phyloP scores from a whole-genome alignment of 495 filamentous ascomycete genomes.

The Penicillium pancosmium region DNA sequence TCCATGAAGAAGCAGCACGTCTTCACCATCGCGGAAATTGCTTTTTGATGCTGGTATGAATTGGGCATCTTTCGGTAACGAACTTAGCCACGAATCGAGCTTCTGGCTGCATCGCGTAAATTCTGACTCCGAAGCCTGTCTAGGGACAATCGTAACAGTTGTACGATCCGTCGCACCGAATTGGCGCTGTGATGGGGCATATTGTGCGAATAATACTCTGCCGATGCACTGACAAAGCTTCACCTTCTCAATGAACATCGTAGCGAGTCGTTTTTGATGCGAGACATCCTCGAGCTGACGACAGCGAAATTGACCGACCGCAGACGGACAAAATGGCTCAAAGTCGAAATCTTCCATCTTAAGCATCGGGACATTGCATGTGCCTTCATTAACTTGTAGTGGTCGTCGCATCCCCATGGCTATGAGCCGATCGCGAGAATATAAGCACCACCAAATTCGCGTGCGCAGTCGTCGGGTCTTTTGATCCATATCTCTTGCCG shows the following conservation, averaged over 20 bases:
- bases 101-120: constrained; percentile 70
- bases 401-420: constrained; percentile 85
- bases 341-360: constrained; percentile 78
- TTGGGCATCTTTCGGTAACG: constrained; percentile 61
- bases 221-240: constrained; percentile 83
- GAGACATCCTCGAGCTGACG: constrained; percentile 43
- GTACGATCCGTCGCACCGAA: constrained; percentile 66
- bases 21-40: constrained; percentile 46
- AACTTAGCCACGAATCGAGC: constrained; percentile 67
- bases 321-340: constrained; percentile 56
- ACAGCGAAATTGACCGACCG: constrained; percentile 39
- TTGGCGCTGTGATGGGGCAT: constrained; percentile 67
- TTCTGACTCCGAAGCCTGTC: constrained; percentile 69
- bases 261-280: constrained; percentile 70
- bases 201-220: constrained; percentile 78
- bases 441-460: constrained; percentile 88
- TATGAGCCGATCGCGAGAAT: constrained; percentile 85
- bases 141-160: constrained; percentile 82
- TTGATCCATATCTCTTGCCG: constrained; percentile 62
- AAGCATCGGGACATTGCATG: constrained; percentile 84
- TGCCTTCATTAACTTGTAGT: constrained; percentile 81
- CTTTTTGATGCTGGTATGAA: constrained; percentile 39
- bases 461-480: constrained; percentile 66
- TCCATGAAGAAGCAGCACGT: constrained; percentile 68
- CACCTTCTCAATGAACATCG: constrained; percentile 85